A percentile compares a stretch with the other conserved stretches of the same genome.
Evolutionary conservation across 441 rosid genomes (phyloP).

Genomic region (Gossypium schwendimanii): DNA sequence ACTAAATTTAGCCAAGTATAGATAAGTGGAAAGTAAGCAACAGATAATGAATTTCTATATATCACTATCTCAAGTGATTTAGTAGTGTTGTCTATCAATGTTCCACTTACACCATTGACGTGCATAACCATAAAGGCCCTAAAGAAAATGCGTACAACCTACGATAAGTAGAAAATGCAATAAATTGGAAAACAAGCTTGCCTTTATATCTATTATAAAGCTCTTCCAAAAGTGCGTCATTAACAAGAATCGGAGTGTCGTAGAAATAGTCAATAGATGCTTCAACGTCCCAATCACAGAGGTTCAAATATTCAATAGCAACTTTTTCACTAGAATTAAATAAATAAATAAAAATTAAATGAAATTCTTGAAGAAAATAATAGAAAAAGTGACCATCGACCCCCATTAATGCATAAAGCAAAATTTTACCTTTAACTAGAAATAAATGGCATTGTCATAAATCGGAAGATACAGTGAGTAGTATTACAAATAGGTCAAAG

Average conservation of each 20-base stretch:
- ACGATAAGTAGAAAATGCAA: background rate
- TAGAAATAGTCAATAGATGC: constrained; percentile 69
- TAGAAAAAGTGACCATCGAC: too few relatives aligned
- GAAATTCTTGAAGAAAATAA: background rate
- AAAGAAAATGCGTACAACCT: too few relatives aligned
- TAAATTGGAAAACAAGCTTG: constrained; percentile 12
- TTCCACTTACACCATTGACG: too few relatives aligned
- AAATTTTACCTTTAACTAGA: too few relatives aligned
- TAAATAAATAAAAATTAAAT: background rate
- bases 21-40: background rate
- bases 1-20: background rate
- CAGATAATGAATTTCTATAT: background rate
- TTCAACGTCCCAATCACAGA: constrained; percentile 88
- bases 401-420: too few relatives aligned
- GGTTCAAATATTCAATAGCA: constrained; percentile 72
- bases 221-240: constrained; percentile 82
- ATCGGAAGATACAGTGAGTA: too few relatives aligned
- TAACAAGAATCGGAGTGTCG: constrained; percentile 18
- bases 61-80: background rate
- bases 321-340: constrained; percentile 61
- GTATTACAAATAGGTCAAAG: too few relatives aligned
- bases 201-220: constrained; percentile 91
- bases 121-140: too few relatives aligned
- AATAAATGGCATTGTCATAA: too few relatives aligned
- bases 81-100: too few relatives aligned